Percentiles rank a stretch among this genome's conserved stretches.
phyloP scores from a whole-genome alignment of 495 filamentous ascomycete genomes.

The Cercophora newfieldiana region DNA sequence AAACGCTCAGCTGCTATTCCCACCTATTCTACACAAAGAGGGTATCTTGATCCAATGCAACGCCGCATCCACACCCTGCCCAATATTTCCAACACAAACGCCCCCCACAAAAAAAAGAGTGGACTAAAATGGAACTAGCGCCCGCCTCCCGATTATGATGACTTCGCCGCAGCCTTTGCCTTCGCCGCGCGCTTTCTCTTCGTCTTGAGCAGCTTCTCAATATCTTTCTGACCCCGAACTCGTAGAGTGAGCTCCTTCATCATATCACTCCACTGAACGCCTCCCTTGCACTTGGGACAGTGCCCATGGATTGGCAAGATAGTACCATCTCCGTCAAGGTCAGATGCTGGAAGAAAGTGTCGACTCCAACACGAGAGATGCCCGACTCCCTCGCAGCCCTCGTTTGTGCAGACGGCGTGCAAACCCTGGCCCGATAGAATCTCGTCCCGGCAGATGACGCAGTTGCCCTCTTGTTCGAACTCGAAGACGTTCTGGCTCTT shows the following conservation, averaged over 20 bases:
- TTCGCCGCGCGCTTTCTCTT: constrained; percentile 37
- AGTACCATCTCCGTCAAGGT: constrained; percentile 36
- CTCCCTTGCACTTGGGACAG: constrained; percentile 69
- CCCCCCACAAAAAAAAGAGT: neutral
- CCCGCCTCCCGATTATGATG: neutral
- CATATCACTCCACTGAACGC: constrained; percentile 71
- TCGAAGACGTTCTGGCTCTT: constrained; percentile 69
- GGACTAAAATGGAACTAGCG: neutral
- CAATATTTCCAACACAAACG: neutral
- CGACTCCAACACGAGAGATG: constrained; percentile 78
- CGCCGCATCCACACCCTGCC: neutral
- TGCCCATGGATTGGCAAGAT: constrained; percentile 68
- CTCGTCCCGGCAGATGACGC: constrained; percentile 61
- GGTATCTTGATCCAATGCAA: constrained; percentile 5
- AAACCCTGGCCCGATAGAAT: constrained; percentile 51
- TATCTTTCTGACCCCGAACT: constrained; percentile 62
- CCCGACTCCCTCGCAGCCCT: constrained; percentile 62
- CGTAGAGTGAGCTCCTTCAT: constrained; percentile 80
- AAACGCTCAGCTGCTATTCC: neutral
- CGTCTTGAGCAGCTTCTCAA: constrained; percentile 63
- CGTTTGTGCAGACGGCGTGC: constrained; percentile 69
- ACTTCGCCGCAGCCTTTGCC: constrained; percentile 12
- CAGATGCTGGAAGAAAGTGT: constrained; percentile 50
- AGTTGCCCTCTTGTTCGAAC: constrained; percentile 56
- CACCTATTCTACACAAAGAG: neutral